These are phyloP conservation scores for Epichloe baconii DNA, from an alignment of 2,329 filamentous ascomycete species.

Conservation along the genomic window DNA sequence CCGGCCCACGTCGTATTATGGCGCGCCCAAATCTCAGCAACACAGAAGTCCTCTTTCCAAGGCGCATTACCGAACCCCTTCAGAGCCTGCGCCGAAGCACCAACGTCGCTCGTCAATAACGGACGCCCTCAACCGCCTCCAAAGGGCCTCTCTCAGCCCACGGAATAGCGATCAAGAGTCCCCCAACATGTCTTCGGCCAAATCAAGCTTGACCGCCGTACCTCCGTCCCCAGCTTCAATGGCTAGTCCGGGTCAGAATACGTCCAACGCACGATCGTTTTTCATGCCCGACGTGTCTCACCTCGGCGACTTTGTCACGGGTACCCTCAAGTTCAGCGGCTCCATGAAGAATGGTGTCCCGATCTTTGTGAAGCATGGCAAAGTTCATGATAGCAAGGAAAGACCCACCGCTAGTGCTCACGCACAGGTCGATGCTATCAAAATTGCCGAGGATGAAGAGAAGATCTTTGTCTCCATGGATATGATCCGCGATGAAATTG, in stretches of 20 bases:
- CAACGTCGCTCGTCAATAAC: constrained; percentile 19
- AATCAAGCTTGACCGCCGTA: constrained; percentile 28
- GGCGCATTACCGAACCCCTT: constrained; percentile 19
- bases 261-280: constrained; percentile 37
- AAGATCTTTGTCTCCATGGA: constrained; percentile 48
- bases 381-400: constrained; percentile 30
- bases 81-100: constrained; percentile 13
- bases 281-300: constrained; percentile 41
- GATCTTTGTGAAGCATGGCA: constrained; percentile 41
- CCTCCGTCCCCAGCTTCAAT: constrained; percentile 24
- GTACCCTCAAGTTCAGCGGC: constrained; percentile 37
- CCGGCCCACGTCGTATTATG: constrained; percentile 14
- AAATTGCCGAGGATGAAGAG: constrained; percentile 40
- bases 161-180: constrained; percentile 14
- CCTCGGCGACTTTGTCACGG: constrained; percentile 44
- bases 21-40: constrained; percentile 16
- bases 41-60: constrained; percentile 26
- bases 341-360: constrained; percentile 40
- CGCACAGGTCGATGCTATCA: constrained; percentile 35
- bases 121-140: constrained; percentile 22
- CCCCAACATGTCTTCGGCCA: constrained; percentile 25
- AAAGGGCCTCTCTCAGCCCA: constrained; percentile 23
- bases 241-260: constrained; percentile 20
- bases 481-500: constrained; percentile 46
- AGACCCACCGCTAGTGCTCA: constrained; percentile 24